phyloP scores from a whole-genome alignment of 495 filamentous ascomycete genomes.

The Penicillium lagena region DNA sequence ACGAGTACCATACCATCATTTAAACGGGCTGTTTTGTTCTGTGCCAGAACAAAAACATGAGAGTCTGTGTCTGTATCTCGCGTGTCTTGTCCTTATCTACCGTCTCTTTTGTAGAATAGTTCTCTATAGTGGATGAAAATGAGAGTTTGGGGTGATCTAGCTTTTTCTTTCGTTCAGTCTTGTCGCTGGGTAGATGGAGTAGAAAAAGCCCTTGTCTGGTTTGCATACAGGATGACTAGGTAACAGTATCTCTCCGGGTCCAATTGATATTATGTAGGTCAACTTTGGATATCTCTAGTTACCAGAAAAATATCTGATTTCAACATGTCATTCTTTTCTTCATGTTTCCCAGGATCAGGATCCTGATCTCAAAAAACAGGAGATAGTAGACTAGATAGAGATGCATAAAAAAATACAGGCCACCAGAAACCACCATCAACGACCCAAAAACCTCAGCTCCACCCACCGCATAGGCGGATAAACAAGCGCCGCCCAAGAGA shows the following conservation, averaged over 20 bases:
- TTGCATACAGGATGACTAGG: too few species aligned
- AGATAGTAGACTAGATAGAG: too few species aligned
- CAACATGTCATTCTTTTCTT: background rate
- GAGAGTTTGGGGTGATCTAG: slow-evolving; percentile 12
- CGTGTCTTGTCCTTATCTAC: slow-evolving; percentile 18
- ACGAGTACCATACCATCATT: background rate
- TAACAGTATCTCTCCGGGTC: too few species aligned
- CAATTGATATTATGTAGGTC: too few species aligned
- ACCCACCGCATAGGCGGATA: slow-evolving; percentile 45
- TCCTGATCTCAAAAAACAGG: too few species aligned
- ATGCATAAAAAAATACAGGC: too few species aligned
- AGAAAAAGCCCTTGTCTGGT: too few species aligned
- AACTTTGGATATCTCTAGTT: too few species aligned
- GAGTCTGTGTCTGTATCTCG: slow-evolving; percentile 15
- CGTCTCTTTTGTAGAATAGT: slow-evolving; percentile 41
- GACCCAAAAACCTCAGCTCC: slow-evolving; percentile 39
- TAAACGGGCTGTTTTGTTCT: slow-evolving; percentile 1
- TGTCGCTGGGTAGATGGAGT: background rate
- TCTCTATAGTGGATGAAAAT: slow-evolving; percentile 31
- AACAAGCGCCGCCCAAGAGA: slow-evolving; percentile 39
- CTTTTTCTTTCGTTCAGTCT: slow-evolving; percentile 1
- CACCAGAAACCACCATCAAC: slow-evolving; percentile 12
- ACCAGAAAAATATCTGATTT: background rate
- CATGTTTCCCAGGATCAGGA: background rate
- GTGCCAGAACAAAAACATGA: slow-evolving; percentile 5